Evolutionary conservation across 352 stramenopile species (phyloP).

Genomic region (Phytophthora foliorum): DNA sequence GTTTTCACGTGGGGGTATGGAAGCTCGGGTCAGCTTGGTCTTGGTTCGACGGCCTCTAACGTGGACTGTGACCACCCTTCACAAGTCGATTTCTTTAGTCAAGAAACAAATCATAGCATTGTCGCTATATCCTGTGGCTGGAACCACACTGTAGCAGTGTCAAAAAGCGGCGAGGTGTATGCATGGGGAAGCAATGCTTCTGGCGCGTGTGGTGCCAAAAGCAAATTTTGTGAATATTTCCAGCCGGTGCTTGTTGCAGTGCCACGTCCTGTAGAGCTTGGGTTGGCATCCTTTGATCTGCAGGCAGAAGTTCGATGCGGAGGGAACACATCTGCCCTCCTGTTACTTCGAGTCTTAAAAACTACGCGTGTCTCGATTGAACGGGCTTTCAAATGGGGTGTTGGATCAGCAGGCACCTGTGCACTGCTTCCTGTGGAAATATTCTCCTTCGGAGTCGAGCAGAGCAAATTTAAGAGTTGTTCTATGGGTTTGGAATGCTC

Average conservation of each 20-base stretch:
- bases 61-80: conserved; percentile 19
- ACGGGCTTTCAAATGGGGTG: conserved; percentile 35
- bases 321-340: conserved; percentile 30
- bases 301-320: conserved; percentile 25
- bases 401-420: conserved; percentile 17
- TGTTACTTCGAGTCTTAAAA: conserved; percentile 6
- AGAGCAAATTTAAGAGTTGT: conserved; percentile 6
- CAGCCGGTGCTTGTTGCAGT: conserved; percentile 46
- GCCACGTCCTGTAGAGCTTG: conserved; percentile 8
- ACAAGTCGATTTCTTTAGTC: conserved; percentile 40
- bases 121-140: conserved; percentile 42
- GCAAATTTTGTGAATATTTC: conserved; percentile 59
- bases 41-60: conserved; percentile 31
- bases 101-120: conserved; percentile 22
- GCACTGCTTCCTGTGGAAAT: conserved; percentile 28
- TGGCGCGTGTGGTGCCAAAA: conserved; percentile 50
- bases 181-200: conserved; percentile 52
- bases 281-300: neutral
- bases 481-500: conserved; percentile 6
- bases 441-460: neutral
- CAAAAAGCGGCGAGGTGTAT: conserved; percentile 34
- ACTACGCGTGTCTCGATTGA: conserved; percentile 3
- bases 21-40: conserved; percentile 41
- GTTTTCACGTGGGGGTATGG: conserved; percentile 57
- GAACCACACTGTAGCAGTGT: conserved; percentile 46